Evolutionary conservation across 352 stramenopile species (phyloP).

Genomic region (Globisporangium apiculatum): DNA sequence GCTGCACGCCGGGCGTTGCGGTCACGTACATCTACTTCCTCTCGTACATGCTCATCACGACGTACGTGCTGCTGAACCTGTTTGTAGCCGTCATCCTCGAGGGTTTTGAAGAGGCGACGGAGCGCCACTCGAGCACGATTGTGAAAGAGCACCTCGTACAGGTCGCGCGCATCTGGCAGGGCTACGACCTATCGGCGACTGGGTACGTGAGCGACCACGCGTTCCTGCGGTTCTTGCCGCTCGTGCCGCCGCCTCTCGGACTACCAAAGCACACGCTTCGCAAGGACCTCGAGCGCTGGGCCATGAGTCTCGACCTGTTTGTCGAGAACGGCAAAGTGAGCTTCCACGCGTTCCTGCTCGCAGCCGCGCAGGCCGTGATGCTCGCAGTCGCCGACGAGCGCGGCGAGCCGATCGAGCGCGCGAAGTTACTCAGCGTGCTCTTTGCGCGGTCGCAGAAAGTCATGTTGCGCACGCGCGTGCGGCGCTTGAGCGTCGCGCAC

Average conservation of each 20-base stretch:
- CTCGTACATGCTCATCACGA: constrained; percentile 50
- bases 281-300: constrained; percentile 26
- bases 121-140: constrained; percentile 27
- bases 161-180: constrained; percentile 24
- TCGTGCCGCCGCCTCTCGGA: constrained; percentile 31
- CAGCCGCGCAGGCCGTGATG: constrained; percentile 27
- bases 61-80: constrained; percentile 73
- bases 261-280: constrained; percentile 17
- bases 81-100: constrained; percentile 81
- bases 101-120: constrained; percentile 54
- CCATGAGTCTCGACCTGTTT: constrained; percentile 21
- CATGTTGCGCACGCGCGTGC: constrained; percentile 12
- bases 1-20: constrained; percentile 23
- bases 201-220: constrained; percentile 30
- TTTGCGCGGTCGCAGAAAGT: constrained; percentile 24
- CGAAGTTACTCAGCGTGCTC: constrained; percentile 15
- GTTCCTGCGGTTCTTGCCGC: constrained; percentile 30
- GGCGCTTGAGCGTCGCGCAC: constrained; percentile 12
- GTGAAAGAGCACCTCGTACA: constrained; percentile 30
- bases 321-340: constrained; percentile 23
- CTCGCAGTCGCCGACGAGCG: constrained; percentile 18
- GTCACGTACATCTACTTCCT: constrained; percentile 65
- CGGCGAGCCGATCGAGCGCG: constrained; percentile 20
- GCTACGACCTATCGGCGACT: constrained; percentile 24
- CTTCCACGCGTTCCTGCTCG: constrained; percentile 33